phyloP scores from a whole-genome alignment of 2,329 filamentous ascomycete genomes.

The Aspergillus tamarii region DNA sequence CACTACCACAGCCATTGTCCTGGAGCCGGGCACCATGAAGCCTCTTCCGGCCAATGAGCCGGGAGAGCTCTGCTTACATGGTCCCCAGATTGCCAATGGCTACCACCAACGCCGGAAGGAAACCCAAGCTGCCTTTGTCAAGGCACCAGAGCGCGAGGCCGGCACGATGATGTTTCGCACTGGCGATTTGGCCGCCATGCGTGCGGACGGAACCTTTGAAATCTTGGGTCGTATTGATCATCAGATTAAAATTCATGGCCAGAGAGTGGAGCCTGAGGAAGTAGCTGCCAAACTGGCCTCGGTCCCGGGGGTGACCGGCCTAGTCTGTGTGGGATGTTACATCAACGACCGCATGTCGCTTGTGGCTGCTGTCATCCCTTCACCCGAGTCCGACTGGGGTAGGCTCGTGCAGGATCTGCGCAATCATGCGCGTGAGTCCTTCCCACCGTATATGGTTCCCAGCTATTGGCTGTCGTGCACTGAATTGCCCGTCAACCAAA shows the following conservation, averaged over 20 bases:
- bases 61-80: slow-evolving; percentile 19
- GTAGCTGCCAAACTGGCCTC: not conserved
- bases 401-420: not conserved
- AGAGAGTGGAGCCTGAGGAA: slow-evolving; percentile 5
- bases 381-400: not conserved
- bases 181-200: slow-evolving; percentile 3
- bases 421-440: not conserved
- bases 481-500: not conserved
- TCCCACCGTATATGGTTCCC: not conserved
- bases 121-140: slow-evolving; percentile 14
- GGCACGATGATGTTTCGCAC: slow-evolving; percentile 8
- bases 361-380: not conserved
- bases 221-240: slow-evolving; percentile 6
- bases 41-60: slow-evolving; percentile 13
- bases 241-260: slow-evolving; percentile 6
- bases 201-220: slow-evolving; percentile 1
- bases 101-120: slow-evolving; percentile 12
- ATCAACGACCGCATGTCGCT: not conserved
- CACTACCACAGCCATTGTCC: slow-evolving; percentile 17
- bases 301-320: not conserved
- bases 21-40: slow-evolving; percentile 13
- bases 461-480: not conserved
- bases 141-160: slow-evolving; percentile 6
- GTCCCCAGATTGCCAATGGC: slow-evolving; percentile 17
- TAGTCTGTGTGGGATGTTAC: not conserved